Evolutionary conservation across 306 rosid species (phyloP).

Genomic region (Senna siamea): DNA sequence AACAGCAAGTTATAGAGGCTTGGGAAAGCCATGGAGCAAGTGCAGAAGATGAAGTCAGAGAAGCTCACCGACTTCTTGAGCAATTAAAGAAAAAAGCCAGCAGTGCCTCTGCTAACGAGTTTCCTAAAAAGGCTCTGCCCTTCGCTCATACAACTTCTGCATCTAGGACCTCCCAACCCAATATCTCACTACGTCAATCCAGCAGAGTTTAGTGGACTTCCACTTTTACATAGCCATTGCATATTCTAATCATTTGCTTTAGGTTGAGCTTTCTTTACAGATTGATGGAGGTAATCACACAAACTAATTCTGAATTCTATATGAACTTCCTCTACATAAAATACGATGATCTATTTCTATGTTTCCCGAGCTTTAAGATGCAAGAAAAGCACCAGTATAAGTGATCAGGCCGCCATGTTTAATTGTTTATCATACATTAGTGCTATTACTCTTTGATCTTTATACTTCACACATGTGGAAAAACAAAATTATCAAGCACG

Average conservation of each 20-base stretch:
- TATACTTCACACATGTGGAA: not conserved
- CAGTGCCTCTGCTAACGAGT: slow-evolving; percentile 48
- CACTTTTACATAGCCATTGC: slow-evolving; percentile 26
- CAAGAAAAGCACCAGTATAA: not conserved
- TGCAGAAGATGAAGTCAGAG: slow-evolving; percentile 74
- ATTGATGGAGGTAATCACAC: slow-evolving; percentile 25
- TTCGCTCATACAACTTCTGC: slow-evolving; percentile 49
- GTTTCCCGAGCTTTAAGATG: slow-evolving; percentile 1
- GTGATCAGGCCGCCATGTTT: no score
- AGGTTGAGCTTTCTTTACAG: slow-evolving; percentile 13
- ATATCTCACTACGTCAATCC: slow-evolving; percentile 36
- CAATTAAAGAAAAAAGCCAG: slow-evolving; percentile 67
- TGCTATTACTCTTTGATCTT: not conserved
- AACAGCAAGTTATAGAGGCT: slow-evolving; percentile 82
- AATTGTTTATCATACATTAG: not conserved
- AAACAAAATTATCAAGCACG: not conserved
- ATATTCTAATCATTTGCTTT: slow-evolving; percentile 21
- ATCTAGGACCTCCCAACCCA: slow-evolving; percentile 43
- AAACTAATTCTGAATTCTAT: not conserved
- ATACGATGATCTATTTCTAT: not conserved
- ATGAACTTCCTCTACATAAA: slow-evolving; percentile 3
- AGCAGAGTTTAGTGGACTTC: slow-evolving; percentile 18
- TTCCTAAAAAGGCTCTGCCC: slow-evolving; percentile 66
- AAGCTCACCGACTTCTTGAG: slow-evolving; percentile 66
- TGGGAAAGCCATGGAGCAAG: slow-evolving; percentile 92